phyloP scores from a whole-genome alignment of 805 yeast species.

The Pachysolen tannophilus region DNA sequence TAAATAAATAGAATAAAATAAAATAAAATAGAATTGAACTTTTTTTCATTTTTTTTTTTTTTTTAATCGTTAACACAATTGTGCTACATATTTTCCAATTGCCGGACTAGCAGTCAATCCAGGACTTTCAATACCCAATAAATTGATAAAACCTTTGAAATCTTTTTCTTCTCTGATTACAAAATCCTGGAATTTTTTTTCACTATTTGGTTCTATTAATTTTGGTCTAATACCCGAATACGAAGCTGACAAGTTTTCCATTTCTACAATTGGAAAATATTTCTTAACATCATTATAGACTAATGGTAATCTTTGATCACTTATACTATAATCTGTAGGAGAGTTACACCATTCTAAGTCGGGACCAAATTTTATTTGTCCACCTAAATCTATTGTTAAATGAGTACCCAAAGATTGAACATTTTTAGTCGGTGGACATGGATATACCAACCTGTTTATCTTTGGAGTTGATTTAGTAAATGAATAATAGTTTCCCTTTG shows the following conservation, averaged over 20 bases:
- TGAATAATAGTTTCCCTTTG: slow-evolving; percentile 78
- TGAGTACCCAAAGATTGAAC: slow-evolving; percentile 83
- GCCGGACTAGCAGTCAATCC: slow-evolving; percentile 82
- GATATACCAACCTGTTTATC: slow-evolving; percentile 58
- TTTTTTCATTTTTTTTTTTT: slow-evolving; percentile 8
- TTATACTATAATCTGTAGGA: slow-evolving; percentile 40
- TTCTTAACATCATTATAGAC: slow-evolving; percentile 52
- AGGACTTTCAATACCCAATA: slow-evolving; percentile 84
- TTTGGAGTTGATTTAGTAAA: slow-evolving; percentile 41
- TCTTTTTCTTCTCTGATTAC: slow-evolving; percentile 62
- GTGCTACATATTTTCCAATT: slow-evolving; percentile 63
- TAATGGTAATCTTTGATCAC: slow-evolving; percentile 35
- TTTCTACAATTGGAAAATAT: slow-evolving; percentile 56
- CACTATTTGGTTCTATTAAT: slow-evolving; percentile 35
- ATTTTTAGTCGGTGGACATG: slow-evolving; percentile 64
- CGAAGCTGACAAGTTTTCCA: slow-evolving; percentile 48
- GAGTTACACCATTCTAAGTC: slow-evolving; percentile 73
- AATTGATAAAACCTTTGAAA: slow-evolving; percentile 69
- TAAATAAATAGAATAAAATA: slow-evolving; percentile 14
- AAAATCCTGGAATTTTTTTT: slow-evolving; percentile 58
- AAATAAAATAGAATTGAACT: slow-evolving; percentile 4
- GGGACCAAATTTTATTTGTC: slow-evolving; percentile 79
- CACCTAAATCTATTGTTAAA: slow-evolving; percentile 75
- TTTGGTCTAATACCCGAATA: slow-evolving; percentile 87
- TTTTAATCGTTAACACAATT: slow-evolving; percentile 22